Base-by-base conservation (phyloP, 192 early-diverging fungal species). In the Podila minutissima region DNA sequence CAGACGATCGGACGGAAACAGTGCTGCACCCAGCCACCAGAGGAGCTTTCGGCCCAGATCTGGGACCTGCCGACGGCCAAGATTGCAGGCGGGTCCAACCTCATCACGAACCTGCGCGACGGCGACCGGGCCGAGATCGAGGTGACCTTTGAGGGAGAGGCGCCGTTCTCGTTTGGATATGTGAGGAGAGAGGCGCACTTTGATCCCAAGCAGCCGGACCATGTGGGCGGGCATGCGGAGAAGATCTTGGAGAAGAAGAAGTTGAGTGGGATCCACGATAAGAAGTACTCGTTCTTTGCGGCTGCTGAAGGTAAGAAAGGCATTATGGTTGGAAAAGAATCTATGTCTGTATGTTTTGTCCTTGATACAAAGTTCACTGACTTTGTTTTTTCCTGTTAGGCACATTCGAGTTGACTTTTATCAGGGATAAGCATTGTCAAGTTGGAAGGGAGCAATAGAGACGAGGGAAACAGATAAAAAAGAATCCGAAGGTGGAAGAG, bases 381-480 rank as follows among this genome's bases (percentile, higher is more conserved):
- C n/a, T n/a, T n/a, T n/a, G n/a, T n/a, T n/a, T n/a, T n/a, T n/a
- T n/a, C n/a, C n/a, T n/a, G n/a, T n/a, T n/a, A 60, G 75, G 75
- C 20, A 78, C 75, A 8, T 69, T 78, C 66, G 69, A 69, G 32
- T 64, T 67, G 15, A 59, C 60, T 7, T 78, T 53, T 64, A 66
- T 78, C 64, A 71, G 65, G 46, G 75, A 78, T 37, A 71, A 71
- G 46, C 63, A 78, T 28, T 78, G 75, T 62, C 68, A 78, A 48
- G 69, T 78, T 26, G 75, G 75, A 38, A 71, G 65, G 37, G 63
- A 67, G 59, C 53, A 55, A 55, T 55, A 46, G 41, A 46, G 41
- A 46, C 3, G 55, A 58, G 51, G 2, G n/a, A 20, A 65, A 4
- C 5, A 48, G 41, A n/a, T 15, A 17, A 46, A 46, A 46, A 46